Conservation (phyloP, 2,329 filamentous ascomycete species). For the Cercospora zeae-maydis region DNA sequence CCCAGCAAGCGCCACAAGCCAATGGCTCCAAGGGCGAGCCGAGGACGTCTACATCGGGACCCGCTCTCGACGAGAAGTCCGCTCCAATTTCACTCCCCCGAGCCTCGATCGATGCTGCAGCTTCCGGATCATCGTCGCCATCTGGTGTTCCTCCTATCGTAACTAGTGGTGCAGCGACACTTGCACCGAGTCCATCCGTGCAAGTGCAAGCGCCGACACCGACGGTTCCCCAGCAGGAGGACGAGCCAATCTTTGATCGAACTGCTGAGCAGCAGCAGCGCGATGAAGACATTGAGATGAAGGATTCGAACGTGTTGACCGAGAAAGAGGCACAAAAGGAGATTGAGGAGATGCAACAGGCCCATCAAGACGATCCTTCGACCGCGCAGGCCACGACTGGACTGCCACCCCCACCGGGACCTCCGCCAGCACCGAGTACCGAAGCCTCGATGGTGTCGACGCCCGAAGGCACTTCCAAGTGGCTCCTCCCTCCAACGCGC, state of each 20-base stretch:
- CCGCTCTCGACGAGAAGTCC: slow-evolving; percentile 23
- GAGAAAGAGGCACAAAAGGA: slow-evolving; percentile 45
- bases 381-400: slow-evolving; percentile 24
- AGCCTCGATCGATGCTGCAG: background rate
- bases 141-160: slow-evolving; percentile 5
- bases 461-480: slow-evolving; percentile 56
- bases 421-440: slow-evolving; percentile 35
- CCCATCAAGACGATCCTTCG: slow-evolving; percentile 12
- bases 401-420: slow-evolving; percentile 56
- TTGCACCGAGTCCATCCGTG: slow-evolving; percentile 35
- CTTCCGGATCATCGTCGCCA: background rate
- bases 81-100: slow-evolving; percentile 5
- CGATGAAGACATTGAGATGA: slow-evolving; percentile 61
- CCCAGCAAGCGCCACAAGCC: slow-evolving; percentile 11
- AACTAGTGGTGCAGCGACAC: background rate
- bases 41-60: slow-evolving; percentile 14
- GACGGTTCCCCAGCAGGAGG: slow-evolving; percentile 39
- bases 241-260: slow-evolving; percentile 46
- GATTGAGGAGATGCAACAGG: slow-evolving; percentile 21
- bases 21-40: slow-evolving; percentile 18
- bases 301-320: slow-evolving; percentile 48
- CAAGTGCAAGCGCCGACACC: slow-evolving; percentile 47
- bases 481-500: slow-evolving; percentile 75
- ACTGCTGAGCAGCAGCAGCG: slow-evolving; percentile 47
- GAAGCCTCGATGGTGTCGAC: slow-evolving; percentile 36